A percentile compares a stretch with the other conserved stretches of the same genome.
phyloP scores from a whole-genome alignment of 495 filamentous ascomycete genomes.

The Staphylotrichum tortipilum region DNA sequence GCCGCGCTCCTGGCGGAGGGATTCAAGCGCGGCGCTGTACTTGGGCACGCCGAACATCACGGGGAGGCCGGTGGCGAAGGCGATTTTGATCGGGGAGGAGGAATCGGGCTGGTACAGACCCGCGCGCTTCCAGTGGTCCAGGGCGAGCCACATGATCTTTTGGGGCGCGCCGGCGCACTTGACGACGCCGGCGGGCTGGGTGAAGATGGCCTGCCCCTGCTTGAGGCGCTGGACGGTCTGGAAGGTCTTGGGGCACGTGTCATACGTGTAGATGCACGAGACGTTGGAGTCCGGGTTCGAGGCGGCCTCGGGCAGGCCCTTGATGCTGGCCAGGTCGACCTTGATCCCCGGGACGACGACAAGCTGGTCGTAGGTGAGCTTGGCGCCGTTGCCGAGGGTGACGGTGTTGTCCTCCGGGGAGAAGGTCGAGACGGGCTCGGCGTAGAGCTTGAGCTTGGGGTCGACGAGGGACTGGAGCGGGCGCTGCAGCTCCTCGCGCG shows the following conservation, averaged over 20 bases:
- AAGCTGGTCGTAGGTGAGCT: slow-evolving; percentile 54
- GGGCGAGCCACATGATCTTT: slow-evolving; percentile 63
- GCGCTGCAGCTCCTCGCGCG: slow-evolving; percentile 43
- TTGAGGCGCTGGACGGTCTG: slow-evolving; percentile 45
- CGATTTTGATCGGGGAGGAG: slow-evolving; percentile 48
- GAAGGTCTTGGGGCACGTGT: slow-evolving; percentile 51
- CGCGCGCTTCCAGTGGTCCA: slow-evolving; percentile 54
- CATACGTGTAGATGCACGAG: slow-evolving; percentile 58
- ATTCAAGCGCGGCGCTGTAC: slow-evolving; percentile 53
- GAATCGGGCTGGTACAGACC: slow-evolving; percentile 47
- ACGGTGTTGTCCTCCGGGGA: slow-evolving; percentile 50
- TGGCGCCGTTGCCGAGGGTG: slow-evolving; percentile 49
- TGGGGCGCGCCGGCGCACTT: slow-evolving; percentile 66
- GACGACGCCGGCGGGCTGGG: slow-evolving; percentile 55
- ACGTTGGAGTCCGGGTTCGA: slow-evolving; percentile 47
- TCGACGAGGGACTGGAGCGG: slow-evolving; percentile 47
- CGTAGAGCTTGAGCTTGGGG: slow-evolving; percentile 55
- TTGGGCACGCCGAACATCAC: slow-evolving; percentile 64
- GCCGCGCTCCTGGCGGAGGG: slow-evolving; percentile 51
- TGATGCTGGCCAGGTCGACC: slow-evolving; percentile 47
- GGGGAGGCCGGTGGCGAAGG: slow-evolving; percentile 54
- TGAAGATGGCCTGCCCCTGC: slow-evolving; percentile 57
- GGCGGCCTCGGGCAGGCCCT: slow-evolving; percentile 53
- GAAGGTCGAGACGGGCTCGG: slow-evolving; percentile 43
- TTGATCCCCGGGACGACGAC: slow-evolving; percentile 56